phyloP scores from a whole-genome alignment of 1,139 yeast genomes.

The Kazachstania sp. region DNA sequence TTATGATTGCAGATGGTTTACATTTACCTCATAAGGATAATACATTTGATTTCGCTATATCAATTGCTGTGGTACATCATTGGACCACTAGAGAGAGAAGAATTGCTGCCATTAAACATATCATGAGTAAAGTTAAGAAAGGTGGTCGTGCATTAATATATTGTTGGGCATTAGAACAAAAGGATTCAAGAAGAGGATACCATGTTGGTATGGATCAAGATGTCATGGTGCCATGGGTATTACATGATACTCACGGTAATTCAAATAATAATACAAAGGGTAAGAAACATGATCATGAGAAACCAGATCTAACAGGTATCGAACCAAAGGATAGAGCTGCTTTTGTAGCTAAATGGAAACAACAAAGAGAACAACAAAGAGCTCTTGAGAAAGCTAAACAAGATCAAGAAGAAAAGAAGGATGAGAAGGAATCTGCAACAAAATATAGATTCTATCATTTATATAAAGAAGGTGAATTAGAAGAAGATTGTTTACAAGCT shows the following conservation, averaged over 20 bases:
- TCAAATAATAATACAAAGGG: slow-evolving; percentile 15
- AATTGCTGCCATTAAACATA: slow-evolving; percentile 59
- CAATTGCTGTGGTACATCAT: slow-evolving; percentile 94
- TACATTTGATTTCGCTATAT: slow-evolving; percentile 79
- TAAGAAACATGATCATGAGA: slow-evolving; percentile 9
- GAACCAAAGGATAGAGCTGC: slow-evolving; percentile 26
- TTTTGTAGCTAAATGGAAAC: slow-evolving; percentile 25
- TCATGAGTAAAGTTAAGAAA: slow-evolving; percentile 47
- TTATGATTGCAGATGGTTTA: slow-evolving; percentile 71
- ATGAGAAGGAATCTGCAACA: slow-evolving; percentile 31
- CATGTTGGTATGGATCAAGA: slow-evolving; percentile 89
- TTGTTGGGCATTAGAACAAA: slow-evolving; percentile 97
- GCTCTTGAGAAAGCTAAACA: slow-evolving; percentile 6
- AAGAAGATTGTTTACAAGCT: slow-evolving; percentile 55
- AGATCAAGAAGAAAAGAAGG: slow-evolving; percentile 10
- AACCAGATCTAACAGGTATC: slow-evolving; percentile 24
- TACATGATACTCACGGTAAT: slow-evolving; percentile 29
- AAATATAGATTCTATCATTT: slow-evolving; percentile 83
- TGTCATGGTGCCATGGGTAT: slow-evolving; percentile 91
- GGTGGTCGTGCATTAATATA: slow-evolving; percentile 72
- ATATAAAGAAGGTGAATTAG: slow-evolving; percentile 75
- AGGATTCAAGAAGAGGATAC: slow-evolving; percentile 75
- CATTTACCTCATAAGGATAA: slow-evolving; percentile 53
- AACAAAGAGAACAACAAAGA: slow-evolving; percentile 21
- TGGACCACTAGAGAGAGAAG: slow-evolving; percentile 80